Percentiles rank a stretch among this genome's conserved stretches.
phyloP scores from a whole-genome alignment of 805 yeast species.

The Metschnikowia corniflorae region DNA sequence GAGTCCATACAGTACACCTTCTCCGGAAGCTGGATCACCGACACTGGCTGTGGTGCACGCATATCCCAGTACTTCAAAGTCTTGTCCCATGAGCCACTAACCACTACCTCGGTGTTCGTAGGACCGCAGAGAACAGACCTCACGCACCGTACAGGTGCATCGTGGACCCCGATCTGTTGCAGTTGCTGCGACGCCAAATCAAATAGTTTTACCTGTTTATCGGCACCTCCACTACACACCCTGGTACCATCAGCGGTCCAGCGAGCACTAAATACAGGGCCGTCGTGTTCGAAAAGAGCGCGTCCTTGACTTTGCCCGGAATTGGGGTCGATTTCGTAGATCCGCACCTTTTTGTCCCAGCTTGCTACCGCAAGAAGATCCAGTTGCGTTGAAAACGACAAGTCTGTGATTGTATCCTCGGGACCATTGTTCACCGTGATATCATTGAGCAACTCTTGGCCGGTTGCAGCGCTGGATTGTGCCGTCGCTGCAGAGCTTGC shows the following conservation, averaged over 20 bases:
- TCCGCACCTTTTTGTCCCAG: slow-evolving; percentile 94
- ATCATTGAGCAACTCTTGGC: slow-evolving; percentile 67
- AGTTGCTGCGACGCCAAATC: slow-evolving; percentile 81
- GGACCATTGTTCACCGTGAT: slow-evolving; percentile 73
- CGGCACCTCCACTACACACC: slow-evolving; percentile 86
- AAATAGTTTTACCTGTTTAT: slow-evolving; percentile 78
- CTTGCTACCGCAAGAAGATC: slow-evolving; percentile 79
- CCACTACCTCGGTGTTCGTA: slow-evolving; percentile 76
- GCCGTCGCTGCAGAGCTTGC: slow-evolving; percentile 23
- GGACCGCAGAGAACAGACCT: slow-evolving; percentile 83
- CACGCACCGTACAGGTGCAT: slow-evolving; percentile 70
- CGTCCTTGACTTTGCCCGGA: slow-evolving; percentile 82
- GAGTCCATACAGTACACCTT: slow-evolving; percentile 88
- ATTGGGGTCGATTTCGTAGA: slow-evolving; percentile 75
- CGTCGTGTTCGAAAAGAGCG: slow-evolving; percentile 86
- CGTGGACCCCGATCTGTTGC: slow-evolving; percentile 83
- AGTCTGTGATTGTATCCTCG: slow-evolving; percentile 84
- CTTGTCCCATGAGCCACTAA: slow-evolving; percentile 95
- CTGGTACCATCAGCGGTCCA: slow-evolving; percentile 88
- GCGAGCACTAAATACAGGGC: slow-evolving; percentile 75
- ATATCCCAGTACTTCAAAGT: slow-evolving; percentile 93
- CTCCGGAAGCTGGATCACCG: slow-evolving; percentile 82
- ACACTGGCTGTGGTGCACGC: slow-evolving; percentile 77
- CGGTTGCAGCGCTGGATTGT: slow-evolving; percentile 42
- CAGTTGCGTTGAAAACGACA: slow-evolving; percentile 82